Evolutionary conservation across 108 stramenopile species (phyloP).

Genomic region (Pinguiococcus pyrenoidosus): DNA sequence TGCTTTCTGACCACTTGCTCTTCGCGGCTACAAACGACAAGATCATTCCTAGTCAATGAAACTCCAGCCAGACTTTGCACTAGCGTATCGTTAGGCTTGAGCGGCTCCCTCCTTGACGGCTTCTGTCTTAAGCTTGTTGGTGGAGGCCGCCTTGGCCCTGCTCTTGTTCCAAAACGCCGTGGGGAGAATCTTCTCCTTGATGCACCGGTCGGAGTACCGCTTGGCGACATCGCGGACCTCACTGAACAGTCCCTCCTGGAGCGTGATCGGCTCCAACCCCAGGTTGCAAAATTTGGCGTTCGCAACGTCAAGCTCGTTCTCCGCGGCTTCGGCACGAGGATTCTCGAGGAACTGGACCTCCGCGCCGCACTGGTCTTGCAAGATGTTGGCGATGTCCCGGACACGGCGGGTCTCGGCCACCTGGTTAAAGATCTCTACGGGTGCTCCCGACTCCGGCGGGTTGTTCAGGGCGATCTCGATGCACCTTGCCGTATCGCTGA

Average conservation of each 20-base stretch:
- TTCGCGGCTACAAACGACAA: no score
- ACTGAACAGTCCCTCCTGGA: slow-evolving; percentile 63
- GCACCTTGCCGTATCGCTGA: slow-evolving; percentile 85
- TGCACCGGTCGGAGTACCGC: slow-evolving; percentile 81
- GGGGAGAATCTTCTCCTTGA: slow-evolving; percentile 77
- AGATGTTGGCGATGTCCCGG: slow-evolving; percentile 80
- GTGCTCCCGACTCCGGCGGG: slow-evolving; percentile 71
- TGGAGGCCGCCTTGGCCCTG: slow-evolving; percentile 31
- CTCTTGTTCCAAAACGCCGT: slow-evolving; percentile 75
- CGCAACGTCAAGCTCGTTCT: slow-evolving; percentile 93
- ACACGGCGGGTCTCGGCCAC: slow-evolving; percentile 90
- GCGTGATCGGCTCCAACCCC: slow-evolving; percentile 76
- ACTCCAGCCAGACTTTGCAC: no score
- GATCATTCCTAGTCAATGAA: no score
- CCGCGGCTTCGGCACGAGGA: slow-evolving; percentile 90
- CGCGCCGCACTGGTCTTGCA: slow-evolving; percentile 73
- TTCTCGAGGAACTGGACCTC: slow-evolving; percentile 81
- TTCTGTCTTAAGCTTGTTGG: no score
- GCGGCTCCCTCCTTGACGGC: no score
- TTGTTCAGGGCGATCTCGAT: slow-evolving; percentile 92
- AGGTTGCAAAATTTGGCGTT: slow-evolving; percentile 84
- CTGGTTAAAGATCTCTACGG: slow-evolving; percentile 93
- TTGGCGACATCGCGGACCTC: slow-evolving; percentile 66
- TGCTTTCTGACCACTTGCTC: no score
- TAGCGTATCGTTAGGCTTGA: no score